Percentiles rank a stretch among this genome's conserved stretches.
These are phyloP conservation scores for Zygosaccharomyces rouxii DNA, from an alignment of 805 yeast species.

Conservation along the genomic window DNA sequence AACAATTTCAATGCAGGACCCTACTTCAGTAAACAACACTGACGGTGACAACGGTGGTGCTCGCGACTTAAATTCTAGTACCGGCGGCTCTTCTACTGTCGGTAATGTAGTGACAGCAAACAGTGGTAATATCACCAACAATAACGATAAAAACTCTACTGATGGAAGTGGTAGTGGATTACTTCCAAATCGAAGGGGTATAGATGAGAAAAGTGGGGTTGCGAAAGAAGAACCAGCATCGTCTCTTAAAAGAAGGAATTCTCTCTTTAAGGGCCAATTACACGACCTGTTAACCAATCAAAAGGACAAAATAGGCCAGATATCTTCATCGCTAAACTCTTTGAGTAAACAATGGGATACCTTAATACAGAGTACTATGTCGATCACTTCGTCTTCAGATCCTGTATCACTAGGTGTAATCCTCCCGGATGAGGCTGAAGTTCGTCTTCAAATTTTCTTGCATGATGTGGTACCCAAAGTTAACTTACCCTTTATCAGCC, in stretches of 20 bases:
- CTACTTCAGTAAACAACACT: background rate
- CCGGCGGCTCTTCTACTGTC: background rate
- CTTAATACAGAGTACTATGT: slow-evolving; percentile 44
- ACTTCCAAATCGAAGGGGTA: background rate
- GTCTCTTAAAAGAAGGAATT: background rate
- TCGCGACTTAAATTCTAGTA: too few species aligned
- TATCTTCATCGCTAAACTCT: slow-evolving; percentile 40
- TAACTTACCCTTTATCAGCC: slow-evolving; percentile 49
- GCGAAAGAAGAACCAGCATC: background rate
- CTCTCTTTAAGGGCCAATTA: slow-evolving; percentile 27
- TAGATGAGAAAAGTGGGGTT: background rate
- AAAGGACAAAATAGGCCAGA: slow-evolving; percentile 37
- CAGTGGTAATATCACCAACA: background rate
- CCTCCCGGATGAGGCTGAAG: slow-evolving; percentile 53
- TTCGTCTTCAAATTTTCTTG: slow-evolving; percentile 49
- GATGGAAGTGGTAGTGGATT: background rate
- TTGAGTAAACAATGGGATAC: slow-evolving; percentile 44
- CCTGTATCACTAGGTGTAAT: slow-evolving; percentile 56
- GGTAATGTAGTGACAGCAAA: background rate
- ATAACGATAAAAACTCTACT: background rate
- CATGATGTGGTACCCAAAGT: slow-evolving; percentile 42
- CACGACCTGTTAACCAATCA: slow-evolving; percentile 22
- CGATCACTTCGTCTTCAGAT: slow-evolving; percentile 43
- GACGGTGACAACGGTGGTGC: background rate
- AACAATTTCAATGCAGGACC: background rate